phyloP scores from a whole-genome alignment of 768 basidiomycete genomes.

The Hygrocybe coccinea region DNA sequence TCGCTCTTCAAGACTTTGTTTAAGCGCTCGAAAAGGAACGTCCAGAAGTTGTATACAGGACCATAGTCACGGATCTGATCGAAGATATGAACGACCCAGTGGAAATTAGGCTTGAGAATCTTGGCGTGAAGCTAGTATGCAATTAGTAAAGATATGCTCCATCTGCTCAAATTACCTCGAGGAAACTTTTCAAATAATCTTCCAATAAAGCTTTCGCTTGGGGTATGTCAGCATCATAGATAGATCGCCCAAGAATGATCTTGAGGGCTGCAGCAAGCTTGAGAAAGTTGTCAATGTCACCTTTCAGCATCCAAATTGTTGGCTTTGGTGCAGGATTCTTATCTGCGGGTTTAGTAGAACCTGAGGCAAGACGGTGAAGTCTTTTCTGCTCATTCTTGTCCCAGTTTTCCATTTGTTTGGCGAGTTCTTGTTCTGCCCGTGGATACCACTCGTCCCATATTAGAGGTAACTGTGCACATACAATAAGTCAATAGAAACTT shows the following conservation, averaged over 20 bases:
- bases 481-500: background rate
- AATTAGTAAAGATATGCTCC: conserved; percentile 12
- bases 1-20: conserved; percentile 36
- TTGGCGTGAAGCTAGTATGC: conserved; percentile 9
- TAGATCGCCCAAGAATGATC: conserved; percentile 13
- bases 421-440: background rate
- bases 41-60: conserved; percentile 36
- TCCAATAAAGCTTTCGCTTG: conserved; percentile 1
- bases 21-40: conserved; percentile 32
- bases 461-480: conserved; percentile 23
- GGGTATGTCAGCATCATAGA: conserved; percentile 4
- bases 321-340: conserved; percentile 2
- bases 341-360: background rate
- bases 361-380: background rate
- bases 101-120: conserved; percentile 34
- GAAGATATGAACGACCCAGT: conserved; percentile 31
- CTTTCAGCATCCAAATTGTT: conserved; percentile 8
- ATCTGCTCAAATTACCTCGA: conserved; percentile 4
- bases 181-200: conserved; percentile 7
- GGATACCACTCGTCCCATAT: conserved; percentile 20
- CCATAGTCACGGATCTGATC: conserved; percentile 28
- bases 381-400: background rate
- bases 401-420: conserved; percentile 3
- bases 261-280: conserved; percentile 16
- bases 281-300: conserved; percentile 17